Evolutionary conservation across 2,329 filamentous ascomycete genomes (phyloP).

Genomic region (Phaeosphaeriaceae sp.): DNA sequence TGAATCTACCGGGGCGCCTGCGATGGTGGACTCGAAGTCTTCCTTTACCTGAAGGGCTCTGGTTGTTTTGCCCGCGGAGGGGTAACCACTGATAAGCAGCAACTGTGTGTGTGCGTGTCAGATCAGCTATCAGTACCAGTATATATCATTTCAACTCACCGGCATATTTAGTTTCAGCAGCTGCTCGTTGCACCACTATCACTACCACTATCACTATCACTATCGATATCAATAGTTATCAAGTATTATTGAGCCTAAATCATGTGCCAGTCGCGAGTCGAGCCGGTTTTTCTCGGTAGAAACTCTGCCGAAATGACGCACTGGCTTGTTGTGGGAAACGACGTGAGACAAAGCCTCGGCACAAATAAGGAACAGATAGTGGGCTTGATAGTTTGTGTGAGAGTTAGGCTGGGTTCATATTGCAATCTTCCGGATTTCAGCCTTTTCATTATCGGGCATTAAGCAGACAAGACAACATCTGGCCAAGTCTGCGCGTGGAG

Average conservation of each 20-base stretch:
- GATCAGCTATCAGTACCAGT: no score
- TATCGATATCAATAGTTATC: no score
- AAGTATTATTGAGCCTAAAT: constrained; percentile 1
- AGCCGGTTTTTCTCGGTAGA: constrained; percentile 25
- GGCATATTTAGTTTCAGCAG: constrained; percentile 27
- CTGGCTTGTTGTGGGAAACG: not conserved
- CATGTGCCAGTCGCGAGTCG: constrained; percentile 20
- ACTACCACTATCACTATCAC: no score
- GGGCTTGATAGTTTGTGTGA: constrained; percentile 8
- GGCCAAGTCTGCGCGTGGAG: constrained; percentile 14
- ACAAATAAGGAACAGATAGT: constrained; percentile 4
- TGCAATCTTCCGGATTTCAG: constrained; percentile 12
- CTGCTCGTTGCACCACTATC: not conserved
- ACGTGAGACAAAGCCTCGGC: constrained; percentile 23
- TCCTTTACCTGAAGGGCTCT: constrained; percentile 68
- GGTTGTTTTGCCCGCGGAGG: constrained; percentile 67
- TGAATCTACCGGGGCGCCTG: constrained; percentile 50
- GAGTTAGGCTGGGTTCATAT: constrained; percentile 7
- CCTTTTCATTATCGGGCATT: constrained; percentile 10
- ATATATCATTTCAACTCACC: constrained; percentile 20
- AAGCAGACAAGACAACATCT: constrained; percentile 10
- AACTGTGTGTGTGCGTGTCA: constrained; percentile 49
- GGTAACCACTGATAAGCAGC: constrained; percentile 61
- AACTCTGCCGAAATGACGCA: constrained; percentile 13
- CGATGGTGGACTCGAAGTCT: constrained; percentile 67